Evolutionary conservation across 176 grass and related monocot genomes (phyloP).

Genomic region (Hordeum marinum): DNA sequence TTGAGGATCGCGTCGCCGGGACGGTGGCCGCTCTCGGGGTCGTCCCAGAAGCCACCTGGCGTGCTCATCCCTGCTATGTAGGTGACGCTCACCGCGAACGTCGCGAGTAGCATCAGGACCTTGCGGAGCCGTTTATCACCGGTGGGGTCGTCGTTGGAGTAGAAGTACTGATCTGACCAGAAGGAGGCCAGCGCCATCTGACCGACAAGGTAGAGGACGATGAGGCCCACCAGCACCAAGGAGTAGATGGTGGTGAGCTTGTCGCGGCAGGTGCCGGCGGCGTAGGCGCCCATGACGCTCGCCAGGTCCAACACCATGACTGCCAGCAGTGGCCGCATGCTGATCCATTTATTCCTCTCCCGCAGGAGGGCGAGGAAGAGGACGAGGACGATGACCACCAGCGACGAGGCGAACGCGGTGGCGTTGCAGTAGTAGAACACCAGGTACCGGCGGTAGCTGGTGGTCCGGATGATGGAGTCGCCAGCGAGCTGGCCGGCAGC

Average conservation of each 20-base stretch:
- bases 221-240: not conserved
- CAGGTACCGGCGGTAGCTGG: not conserved
- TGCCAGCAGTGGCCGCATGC: not conserved
- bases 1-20: not conserved
- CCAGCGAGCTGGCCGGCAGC: not conserved
- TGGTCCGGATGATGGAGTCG: not conserved
- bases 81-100: conserved; percentile 19
- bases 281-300: conserved; percentile 19
- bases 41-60: conserved; percentile 19
- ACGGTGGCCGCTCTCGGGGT: not conserved
- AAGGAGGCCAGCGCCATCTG: not conserved
- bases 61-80: conserved; percentile 29
- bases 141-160: not conserved
- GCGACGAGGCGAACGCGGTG: conserved; percentile 17
- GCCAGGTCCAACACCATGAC: not conserved
- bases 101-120: conserved; percentile 32
- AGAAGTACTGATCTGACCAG: not conserved
- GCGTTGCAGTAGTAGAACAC: conserved; percentile 33
- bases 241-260: not conserved
- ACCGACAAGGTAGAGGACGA: not conserved
- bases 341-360: not conserved
- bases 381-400: conserved; percentile 21
- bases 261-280: not conserved
- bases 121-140: not conserved
- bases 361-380: not conserved